Conservation (phyloP, 169 alveolate species). For the Sarcocystis neurona region DNA sequence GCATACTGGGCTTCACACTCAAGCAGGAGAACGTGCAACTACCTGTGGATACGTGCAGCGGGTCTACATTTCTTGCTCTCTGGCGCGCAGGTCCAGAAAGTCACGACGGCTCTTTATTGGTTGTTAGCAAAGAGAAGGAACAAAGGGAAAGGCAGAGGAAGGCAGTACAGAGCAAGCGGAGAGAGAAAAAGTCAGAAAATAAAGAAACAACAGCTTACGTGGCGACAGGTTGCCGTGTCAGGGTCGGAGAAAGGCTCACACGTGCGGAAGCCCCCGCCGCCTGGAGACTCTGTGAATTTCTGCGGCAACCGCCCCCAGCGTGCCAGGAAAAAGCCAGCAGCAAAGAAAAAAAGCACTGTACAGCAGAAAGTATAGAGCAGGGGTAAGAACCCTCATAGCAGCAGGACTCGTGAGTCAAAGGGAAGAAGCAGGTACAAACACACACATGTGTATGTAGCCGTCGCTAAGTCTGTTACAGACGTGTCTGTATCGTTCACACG, state of each 20-base stretch:
- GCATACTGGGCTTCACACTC: too few species aligned
- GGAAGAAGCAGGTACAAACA: too few species aligned
- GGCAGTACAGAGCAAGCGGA: too few species aligned
- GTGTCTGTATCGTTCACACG: too few species aligned
- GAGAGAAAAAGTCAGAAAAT: too few species aligned
- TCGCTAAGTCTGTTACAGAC: too few species aligned
- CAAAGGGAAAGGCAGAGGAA: too few species aligned
- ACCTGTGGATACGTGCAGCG: too few species aligned
- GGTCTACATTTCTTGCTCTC: too few species aligned
- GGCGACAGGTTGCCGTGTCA: slow-evolving; percentile 46
- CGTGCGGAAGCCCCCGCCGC: slow-evolving; percentile 60
- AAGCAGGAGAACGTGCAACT: too few species aligned
- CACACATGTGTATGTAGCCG: neutral
- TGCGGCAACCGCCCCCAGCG: neutral
- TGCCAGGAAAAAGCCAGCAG: neutral
- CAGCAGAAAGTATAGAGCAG: neutral
- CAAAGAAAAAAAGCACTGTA: neutral
- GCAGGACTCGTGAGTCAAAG: too few species aligned
- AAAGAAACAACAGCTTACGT: slow-evolving; percentile 25
- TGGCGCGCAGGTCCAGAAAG: too few species aligned
- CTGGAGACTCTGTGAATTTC: slow-evolving; percentile 44
- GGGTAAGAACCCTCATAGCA: neutral
- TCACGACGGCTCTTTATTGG: neutral
- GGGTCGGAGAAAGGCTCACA: slow-evolving; percentile 47
- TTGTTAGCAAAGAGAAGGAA: neutral